Base-by-base conservation (phyloP, 2,329 filamentous ascomycete genomes). In the Ilyonectria robusta region DNA sequence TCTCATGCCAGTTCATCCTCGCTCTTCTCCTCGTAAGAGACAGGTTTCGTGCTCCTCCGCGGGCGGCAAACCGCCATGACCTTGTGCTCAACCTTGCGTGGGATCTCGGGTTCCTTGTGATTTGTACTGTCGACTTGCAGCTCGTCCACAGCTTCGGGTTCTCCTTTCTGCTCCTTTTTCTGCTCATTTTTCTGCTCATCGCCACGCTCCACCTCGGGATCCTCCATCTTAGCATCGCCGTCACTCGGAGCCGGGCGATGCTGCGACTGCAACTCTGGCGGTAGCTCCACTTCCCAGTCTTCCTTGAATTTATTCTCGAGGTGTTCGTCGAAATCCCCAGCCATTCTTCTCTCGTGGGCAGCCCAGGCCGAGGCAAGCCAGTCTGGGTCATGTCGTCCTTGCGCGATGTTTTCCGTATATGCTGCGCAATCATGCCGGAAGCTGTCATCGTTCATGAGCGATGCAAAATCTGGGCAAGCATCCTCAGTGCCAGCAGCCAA, bases 351-450 rank as follows among this genome's bases (percentile, higher is more conserved):
- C 60, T 82, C 79, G 67, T 88, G 85, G 0, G 88, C 87, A 4
- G 75, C 75, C 80, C 84, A 88, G 1, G 88, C 87, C 62, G 85
- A 80, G 17, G 74, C 78, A 8, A 90, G 81, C 87, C 87, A 89
- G 15, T 82, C 81, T 1, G 82, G 81, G 69, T 89, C 86, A 64
- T 88, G 85, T 37, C 81, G 82, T 4, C 87, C 87, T 40, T 79
- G 77, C 6, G 75, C 69, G 19, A 89, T 76, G 68, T 86, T 80
- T 37, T 84, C 82, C 33, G 81, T 81, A 72, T 86, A 86, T 4
- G 79, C 79, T 0, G 82, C 80, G 58, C 83, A 82, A 72, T 85
- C 84, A 53, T 84, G 77, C 11, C 85, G 84, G 72, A 86, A 86
- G 69, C 81, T 81, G 70, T 85, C 80, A 72, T 84, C 84, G 69